Conservation (phyloP, 2,329 filamentous ascomycete species). For the Sporothrix inflata region DNA sequence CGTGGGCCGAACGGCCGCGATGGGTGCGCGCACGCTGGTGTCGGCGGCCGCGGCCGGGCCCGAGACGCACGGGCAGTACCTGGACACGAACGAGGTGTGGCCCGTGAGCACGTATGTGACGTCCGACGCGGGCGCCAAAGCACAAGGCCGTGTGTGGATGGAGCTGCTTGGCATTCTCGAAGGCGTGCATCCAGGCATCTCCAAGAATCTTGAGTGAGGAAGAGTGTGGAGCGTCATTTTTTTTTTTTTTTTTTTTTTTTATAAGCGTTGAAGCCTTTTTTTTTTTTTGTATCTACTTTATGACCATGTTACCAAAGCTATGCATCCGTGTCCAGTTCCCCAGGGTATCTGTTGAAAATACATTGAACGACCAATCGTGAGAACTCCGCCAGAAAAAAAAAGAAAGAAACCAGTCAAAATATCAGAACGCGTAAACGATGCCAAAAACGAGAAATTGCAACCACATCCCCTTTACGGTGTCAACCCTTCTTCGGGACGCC, state of each 20-base stretch:
- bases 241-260: background rate
- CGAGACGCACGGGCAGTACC: constrained; percentile 48
- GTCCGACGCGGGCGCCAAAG: constrained; percentile 44
- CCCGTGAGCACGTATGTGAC: constrained; percentile 41
- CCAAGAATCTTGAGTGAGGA: constrained; percentile 35
- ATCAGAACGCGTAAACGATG: background rate
- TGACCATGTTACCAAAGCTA: background rate
- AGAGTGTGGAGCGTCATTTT: background rate
- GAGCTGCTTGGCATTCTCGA: constrained; percentile 51
- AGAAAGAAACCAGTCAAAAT: background rate
- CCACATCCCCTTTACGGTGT: too few relatives aligned
- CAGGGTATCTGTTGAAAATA: constrained; percentile 32
- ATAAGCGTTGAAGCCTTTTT: constrained; percentile 16
- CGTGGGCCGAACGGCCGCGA: constrained; percentile 45
- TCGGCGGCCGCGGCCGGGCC: constrained; percentile 44
- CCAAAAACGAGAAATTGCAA: background rate
- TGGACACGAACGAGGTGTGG: constrained; percentile 42
- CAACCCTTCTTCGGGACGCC: background rate
- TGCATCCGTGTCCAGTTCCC: constrained; percentile 15
- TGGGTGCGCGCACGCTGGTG: constrained; percentile 47
- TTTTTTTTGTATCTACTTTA: background rate
- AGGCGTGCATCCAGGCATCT: constrained; percentile 46
- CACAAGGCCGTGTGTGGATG: constrained; percentile 46
- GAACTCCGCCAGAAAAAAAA: background rate
- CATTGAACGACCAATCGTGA: constrained; percentile 14